phyloP scores from a whole-genome alignment of 768 basidiomycete genomes.

The Boletus reticulatus region DNA sequence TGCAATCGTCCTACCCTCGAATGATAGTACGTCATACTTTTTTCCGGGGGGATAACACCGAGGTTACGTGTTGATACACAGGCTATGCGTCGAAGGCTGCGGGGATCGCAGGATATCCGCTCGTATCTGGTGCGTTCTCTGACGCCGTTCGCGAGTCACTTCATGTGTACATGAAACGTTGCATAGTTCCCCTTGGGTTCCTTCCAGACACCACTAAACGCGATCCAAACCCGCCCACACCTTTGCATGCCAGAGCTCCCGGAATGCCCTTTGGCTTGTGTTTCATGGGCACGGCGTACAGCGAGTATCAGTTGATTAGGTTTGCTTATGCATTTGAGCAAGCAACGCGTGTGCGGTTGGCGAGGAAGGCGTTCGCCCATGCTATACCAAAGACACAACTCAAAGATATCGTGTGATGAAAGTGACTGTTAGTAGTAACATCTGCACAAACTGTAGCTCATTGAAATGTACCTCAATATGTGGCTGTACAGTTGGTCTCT shows the following conservation, averaged over 20 bases:
- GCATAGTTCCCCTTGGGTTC: slow-evolving; percentile 40
- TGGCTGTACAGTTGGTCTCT: not conserved
- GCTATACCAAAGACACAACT: slow-evolving; percentile 59
- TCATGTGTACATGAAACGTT: slow-evolving; percentile 32
- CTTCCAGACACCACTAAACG: slow-evolving; percentile 31
- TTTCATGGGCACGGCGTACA: slow-evolving; percentile 46
- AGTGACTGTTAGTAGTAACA: too few species aligned
- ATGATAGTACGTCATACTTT: slow-evolving; percentile 6
- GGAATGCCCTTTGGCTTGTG: slow-evolving; percentile 43
- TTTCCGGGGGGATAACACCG: not conserved
- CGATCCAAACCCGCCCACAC: slow-evolving; percentile 35
- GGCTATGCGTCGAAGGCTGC: slow-evolving; percentile 28
- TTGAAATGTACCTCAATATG: not conserved
- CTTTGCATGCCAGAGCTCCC: slow-evolving; percentile 30
- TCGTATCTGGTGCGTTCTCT: slow-evolving; percentile 28
- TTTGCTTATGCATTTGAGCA: slow-evolving; percentile 53
- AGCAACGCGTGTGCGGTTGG: slow-evolving; percentile 49
- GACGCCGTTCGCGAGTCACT: not conserved
- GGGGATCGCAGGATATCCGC: slow-evolving; percentile 38
- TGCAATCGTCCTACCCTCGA: slow-evolving; percentile 49
- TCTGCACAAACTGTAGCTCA: not conserved
- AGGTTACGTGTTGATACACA: not conserved
- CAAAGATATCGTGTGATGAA: slow-evolving; percentile 27
- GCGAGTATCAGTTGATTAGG: slow-evolving; percentile 41
- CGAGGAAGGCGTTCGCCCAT: slow-evolving; percentile 44